Evolutionary conservation across 306 rosid species (phyloP), one percentile per base, ranked within the genome.

Genomic region (Lotus japonicus): DNA sequence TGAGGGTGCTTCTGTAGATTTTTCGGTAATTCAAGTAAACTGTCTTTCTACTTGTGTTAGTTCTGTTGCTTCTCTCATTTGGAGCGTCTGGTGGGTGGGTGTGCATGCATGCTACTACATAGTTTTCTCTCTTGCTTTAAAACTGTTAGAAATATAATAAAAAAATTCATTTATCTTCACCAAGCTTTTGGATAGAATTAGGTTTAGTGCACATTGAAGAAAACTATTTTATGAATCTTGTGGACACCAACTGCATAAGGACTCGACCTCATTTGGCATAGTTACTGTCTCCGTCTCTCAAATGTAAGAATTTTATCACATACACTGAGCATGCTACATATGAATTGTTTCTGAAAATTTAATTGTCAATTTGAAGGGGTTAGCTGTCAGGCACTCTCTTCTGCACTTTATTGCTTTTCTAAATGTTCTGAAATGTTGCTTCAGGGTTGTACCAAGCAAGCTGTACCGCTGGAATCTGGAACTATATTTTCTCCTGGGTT

Each of bases 401-500:
- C 11, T 11, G 0, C 2, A 11, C 41, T 1, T 44, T 57, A 31
- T 0, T 9, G 0, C 11, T 74, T 64, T 16, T 3, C 5, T 17
- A 7, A 33, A 28, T 68, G 38, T 53, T 66, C 42, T 45, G 48
- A 33, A 64, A 50, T 76, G 49, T 8, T 81, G 64, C 50, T 63
- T 79, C 81, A 94, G 97, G 87, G 78, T 67, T 75, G 73, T 73
- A 60, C 66, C 58, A 82, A 77, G 60, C 85, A 75, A 80, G 68
- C 81, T 50, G 77, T 18, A 11, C 81, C 80, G 75, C 69, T 69
- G 44, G 78, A 73, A 50, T 72, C 82, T 48, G 96, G 84, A 80
- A 90, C 92, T 69, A 88, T 95, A 63, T 95, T 95, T 83, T 95
- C 99, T 78, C 99, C 97, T 35, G 75, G 84, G 44, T 95, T 90